These are phyloP conservation scores for Sistotremastrum suecicum DNA, from an alignment of 768 basidiomycete species.

Conservation along the genomic window DNA sequence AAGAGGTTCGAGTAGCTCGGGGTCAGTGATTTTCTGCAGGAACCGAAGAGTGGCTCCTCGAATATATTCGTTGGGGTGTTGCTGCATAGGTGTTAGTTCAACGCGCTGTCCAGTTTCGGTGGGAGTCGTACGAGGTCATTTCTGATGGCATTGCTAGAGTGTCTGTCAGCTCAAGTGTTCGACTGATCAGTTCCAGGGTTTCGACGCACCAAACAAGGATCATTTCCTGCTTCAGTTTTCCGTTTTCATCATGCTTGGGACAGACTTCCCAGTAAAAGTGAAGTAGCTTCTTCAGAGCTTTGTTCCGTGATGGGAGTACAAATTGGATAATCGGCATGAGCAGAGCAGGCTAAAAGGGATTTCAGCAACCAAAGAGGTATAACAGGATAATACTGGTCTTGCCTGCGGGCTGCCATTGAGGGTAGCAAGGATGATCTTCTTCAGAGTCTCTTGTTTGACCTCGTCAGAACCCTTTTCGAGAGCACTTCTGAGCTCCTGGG, in stretches of 20 bases:
- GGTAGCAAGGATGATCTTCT: conserved; percentile 84
- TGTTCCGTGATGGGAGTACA: conserved; percentile 89
- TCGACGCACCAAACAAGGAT: conserved; percentile 85
- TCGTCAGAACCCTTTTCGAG: conserved; percentile 96
- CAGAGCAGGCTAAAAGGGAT: conserved; percentile 49
- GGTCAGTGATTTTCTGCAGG: conserved; percentile 88
- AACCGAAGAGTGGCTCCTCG: conserved; percentile 95
- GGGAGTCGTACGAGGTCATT: conserved; percentile 72
- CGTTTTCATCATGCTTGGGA: conserved; percentile 92
- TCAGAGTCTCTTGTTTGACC: conserved; percentile 90
- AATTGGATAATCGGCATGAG: conserved; percentile 99
- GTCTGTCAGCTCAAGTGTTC: neutral
- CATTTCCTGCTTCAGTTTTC: conserved; percentile 99
- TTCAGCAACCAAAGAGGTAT: neutral
- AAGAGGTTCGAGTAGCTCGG: conserved; percentile 89
- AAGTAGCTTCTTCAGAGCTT: conserved; percentile 91
- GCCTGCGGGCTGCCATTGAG: conserved; percentile 93
- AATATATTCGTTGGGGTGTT: conserved; percentile 99
- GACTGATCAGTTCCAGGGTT: neutral
- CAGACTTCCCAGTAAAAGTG: conserved; percentile 98
- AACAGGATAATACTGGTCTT: conserved; percentile 12
- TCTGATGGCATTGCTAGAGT: conserved; percentile 79
- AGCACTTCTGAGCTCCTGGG: conserved; percentile 63
- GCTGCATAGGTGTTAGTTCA: conserved; percentile 29
- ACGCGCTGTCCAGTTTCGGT: too few relatives aligned